These are phyloP conservation scores for Ceratobasidium sp. DNA, from an alignment of 1,284 basidiomycete species.

Conservation along the genomic window DNA sequence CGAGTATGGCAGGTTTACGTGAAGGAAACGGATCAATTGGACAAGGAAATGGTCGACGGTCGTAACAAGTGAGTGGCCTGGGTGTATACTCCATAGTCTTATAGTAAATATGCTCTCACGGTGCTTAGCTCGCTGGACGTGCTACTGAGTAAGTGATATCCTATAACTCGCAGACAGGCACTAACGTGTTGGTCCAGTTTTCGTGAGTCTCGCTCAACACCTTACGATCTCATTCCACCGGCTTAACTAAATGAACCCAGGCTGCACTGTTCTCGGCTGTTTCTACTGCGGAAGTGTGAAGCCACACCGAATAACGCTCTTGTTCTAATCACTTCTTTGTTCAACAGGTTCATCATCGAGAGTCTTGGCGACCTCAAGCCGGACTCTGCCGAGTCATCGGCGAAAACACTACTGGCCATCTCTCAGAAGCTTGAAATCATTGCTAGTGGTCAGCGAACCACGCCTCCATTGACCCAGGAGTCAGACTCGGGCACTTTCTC, in stretches of 20 bases:
- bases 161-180: no score
- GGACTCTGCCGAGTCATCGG: background rate
- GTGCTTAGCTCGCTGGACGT: slow-evolving; percentile 19
- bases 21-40: slow-evolving; percentile 10
- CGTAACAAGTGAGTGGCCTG: slow-evolving; percentile 14
- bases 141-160: slow-evolving; percentile 15
- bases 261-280: slow-evolving; percentile 23
- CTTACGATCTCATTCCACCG: background rate
- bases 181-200: background rate
- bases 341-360: slow-evolving; percentile 13
- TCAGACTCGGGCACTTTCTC: background rate
- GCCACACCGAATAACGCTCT: background rate
- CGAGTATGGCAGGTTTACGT: slow-evolving; percentile 28
- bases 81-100: background rate
- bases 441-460: background rate
- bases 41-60: slow-evolving; percentile 21
- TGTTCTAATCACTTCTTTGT: background rate
- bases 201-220: background rate
- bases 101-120: background rate
- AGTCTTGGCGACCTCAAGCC: slow-evolving; percentile 2
- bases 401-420: background rate
- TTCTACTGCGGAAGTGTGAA: slow-evolving; percentile 1
- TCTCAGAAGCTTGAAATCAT: background rate
- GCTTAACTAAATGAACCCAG: background rate
- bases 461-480: background rate